Evolutionary conservation across 495 filamentous ascomycete species (phyloP).

Genomic region (Penicillium samsonianum): DNA sequence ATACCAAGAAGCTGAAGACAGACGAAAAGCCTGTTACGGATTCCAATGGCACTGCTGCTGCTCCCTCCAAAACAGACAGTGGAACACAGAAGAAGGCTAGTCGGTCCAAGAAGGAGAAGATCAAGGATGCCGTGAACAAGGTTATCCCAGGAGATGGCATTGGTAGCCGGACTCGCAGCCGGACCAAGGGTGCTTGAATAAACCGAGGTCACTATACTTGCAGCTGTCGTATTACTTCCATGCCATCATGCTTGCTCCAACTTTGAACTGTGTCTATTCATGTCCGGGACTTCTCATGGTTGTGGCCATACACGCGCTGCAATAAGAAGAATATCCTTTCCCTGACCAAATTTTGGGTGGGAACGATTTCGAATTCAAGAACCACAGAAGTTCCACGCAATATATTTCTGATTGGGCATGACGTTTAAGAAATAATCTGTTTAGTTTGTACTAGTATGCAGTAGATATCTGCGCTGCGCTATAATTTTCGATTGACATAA

Average conservation of each 20-base stretch:
- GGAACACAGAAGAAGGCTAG: slow-evolving; percentile 33
- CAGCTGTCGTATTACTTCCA: neutral
- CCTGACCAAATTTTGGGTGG: neutral
- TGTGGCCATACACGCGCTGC: slow-evolving; percentile 2
- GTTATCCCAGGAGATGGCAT: slow-evolving; percentile 37
- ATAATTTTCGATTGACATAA: neutral
- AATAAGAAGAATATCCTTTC: neutral
- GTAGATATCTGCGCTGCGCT: neutral
- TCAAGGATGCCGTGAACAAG: slow-evolving; percentile 36
- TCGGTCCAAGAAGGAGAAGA: slow-evolving; percentile 42
- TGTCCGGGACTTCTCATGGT: neutral
- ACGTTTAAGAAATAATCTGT: neutral
- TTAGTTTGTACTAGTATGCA: neutral
- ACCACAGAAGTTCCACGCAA: neutral
- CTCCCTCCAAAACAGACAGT: slow-evolving; percentile 15
- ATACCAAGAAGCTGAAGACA: slow-evolving; percentile 36
- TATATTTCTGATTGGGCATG: neutral
- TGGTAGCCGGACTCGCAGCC: slow-evolving; percentile 46
- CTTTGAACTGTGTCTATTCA: neutral
- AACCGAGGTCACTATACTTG: neutral
- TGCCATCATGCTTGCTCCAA: neutral
- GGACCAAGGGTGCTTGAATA: slow-evolving; percentile 35
- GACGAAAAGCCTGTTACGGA: slow-evolving; percentile 16
- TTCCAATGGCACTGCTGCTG: slow-evolving; percentile 17
- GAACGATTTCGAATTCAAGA: neutral